Percentiles rank a stretch among this genome's conserved stretches.
Conservation (phyloP, 202 grass and related monocot species). For the Dendrocalamus latiflorus region DNA sequence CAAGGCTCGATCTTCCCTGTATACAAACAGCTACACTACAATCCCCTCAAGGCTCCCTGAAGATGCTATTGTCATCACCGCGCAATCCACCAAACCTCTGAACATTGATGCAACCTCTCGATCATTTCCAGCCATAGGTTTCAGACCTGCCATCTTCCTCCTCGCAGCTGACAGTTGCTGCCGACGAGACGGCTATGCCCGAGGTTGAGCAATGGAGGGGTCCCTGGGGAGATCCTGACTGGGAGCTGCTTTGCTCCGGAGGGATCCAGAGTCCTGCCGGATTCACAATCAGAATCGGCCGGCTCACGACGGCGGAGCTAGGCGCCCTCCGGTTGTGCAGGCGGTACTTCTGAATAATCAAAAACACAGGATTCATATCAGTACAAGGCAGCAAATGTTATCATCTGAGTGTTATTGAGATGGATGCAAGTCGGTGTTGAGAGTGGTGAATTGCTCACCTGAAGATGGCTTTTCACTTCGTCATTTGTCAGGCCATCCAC, state of each 20-base stretch:
- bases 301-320: too few relatives aligned
- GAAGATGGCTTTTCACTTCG: slow-evolving; percentile 93
- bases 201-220: slow-evolving; percentile 47
- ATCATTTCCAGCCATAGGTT: slow-evolving; percentile 50
- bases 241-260: too few relatives aligned
- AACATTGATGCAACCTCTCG: background rate
- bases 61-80: background rate
- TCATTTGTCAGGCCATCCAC: slow-evolving; percentile 82
- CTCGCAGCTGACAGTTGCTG: slow-evolving; percentile 39
- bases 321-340: too few relatives aligned
- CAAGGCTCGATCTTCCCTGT: slow-evolving; percentile 31
- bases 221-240: slow-evolving; percentile 36
- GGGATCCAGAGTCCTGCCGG: too few relatives aligned
- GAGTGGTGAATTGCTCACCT: too few relatives aligned
- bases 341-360: slow-evolving; percentile 70
- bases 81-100: background rate
- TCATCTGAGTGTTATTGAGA: too few relatives aligned
- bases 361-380: too few relatives aligned
- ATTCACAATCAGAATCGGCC: too few relatives aligned
- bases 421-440: too few relatives aligned
- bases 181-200: slow-evolving; percentile 25
- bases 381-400: too few relatives aligned
- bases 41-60: background rate
- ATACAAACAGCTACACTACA: slow-evolving; percentile 40
- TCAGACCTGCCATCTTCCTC: slow-evolving; percentile 59